A percentile compares a stretch with the other conserved stretches of the same genome.
Evolutionary conservation across 306 rosid species (phyloP).

Genomic region (Alnus rubra): DNA sequence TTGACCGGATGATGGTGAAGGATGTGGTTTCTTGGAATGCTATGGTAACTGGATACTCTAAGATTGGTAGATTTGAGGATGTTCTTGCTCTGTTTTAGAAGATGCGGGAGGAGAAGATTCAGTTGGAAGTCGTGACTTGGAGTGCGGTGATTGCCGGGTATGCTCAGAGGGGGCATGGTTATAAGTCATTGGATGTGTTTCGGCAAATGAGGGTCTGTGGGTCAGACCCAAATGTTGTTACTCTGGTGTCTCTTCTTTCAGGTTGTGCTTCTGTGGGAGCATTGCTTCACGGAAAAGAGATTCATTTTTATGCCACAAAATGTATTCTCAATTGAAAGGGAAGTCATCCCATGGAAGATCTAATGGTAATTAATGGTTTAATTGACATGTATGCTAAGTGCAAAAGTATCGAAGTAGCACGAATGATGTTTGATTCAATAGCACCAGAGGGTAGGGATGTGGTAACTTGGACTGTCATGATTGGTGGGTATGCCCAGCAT

Average conservation of each 20-base stretch:
- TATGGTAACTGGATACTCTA: slow-evolving; percentile 85
- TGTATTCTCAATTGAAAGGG: slow-evolving; percentile 41
- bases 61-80: slow-evolving; percentile 58
- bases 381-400: slow-evolving; percentile 93
- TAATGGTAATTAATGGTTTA: slow-evolving; percentile 73
- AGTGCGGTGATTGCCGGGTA: slow-evolving; percentile 77
- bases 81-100: slow-evolving; percentile 58
- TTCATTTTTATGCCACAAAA: slow-evolving; percentile 71
- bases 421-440: slow-evolving; percentile 55
- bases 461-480: slow-evolving; percentile 89
- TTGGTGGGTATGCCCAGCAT: slow-evolving; percentile 90
- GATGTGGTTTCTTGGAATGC: slow-evolving; percentile 95
- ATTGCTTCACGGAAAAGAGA: slow-evolving; percentile 66
- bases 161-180: slow-evolving; percentile 73
- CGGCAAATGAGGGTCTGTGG: slow-evolving; percentile 61
- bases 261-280: slow-evolving; percentile 79
- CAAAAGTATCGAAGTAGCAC: slow-evolving; percentile 48
- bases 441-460: slow-evolving; percentile 53
- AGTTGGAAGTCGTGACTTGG: slow-evolving; percentile 86
- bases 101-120: slow-evolving; percentile 60
- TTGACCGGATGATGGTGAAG: slow-evolving; percentile 61
- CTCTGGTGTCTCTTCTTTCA: slow-evolving; percentile 79
- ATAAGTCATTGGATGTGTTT: slow-evolving; percentile 68
- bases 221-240: slow-evolving; percentile 62
- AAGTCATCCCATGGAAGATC: slow-evolving; percentile 46